Base-by-base conservation (phyloP, 805 yeast genomes). In the Teunomyces panamensis region DNA sequence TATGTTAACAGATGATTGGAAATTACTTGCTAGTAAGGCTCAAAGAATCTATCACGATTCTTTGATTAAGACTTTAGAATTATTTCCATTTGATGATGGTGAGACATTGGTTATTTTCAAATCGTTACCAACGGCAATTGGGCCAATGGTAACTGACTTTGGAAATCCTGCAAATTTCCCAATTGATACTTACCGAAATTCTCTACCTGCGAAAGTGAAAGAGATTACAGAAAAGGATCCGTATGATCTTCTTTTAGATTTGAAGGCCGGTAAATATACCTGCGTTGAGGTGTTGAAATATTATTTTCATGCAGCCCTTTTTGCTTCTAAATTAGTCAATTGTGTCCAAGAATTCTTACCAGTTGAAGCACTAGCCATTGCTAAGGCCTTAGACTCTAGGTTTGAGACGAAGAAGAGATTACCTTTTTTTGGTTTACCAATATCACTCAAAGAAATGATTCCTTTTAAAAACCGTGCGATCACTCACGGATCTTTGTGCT, bases 261-360 rank as follows among this genome's bases (percentile, higher is more conserved):
- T 58, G 33, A 54, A 52, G 42, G 11, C 35, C 2, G 46, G 48
- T 5, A 48, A 52, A 13, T 41, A 39, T 16, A 44, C 58, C 13
- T 47, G 50, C 24, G 48, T 46, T 24, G 55, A 57, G 16, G 62
- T 58, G 9, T 54, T 57, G 42, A 50, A 47, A 28, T 39, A 46
- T 14, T 58, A 55, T 41, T 51, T 47, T 42, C 60, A 58, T 39
- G 61, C 61, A 3, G 59, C 61, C 9, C 42, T 54, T 6, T 44
- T 80, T 16, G 83, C 83, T 0, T 85, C 81, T 51, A 86, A 82
- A 54, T 62, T 83, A 50, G 57, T 63, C 30, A 68, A 70, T 46
- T 73, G 77, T 52, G 59, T 68, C 30, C 52, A 64, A 9, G 77
- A 73, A 46, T 67, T 73, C 9, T 56, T 63, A 58, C 58, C 65